Percentiles rank a stretch among this genome's conserved stretches.
These are phyloP conservation scores for Danielozyma ontarioensis DNA, from an alignment of 805 yeast species.

Conservation along the genomic window DNA sequence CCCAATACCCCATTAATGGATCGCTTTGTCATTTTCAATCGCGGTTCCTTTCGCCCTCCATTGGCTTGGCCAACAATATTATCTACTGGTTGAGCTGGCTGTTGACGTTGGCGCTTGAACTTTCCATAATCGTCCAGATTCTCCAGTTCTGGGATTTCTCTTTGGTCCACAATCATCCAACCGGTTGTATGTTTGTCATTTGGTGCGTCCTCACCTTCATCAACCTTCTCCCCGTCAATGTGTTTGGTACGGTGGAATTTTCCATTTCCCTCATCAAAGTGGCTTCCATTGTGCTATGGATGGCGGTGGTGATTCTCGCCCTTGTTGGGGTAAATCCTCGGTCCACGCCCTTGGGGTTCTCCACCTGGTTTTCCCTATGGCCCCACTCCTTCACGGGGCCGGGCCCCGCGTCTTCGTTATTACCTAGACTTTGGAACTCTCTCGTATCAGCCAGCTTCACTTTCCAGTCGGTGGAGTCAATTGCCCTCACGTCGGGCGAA, in stretches of 20 bases:
- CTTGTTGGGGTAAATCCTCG: not conserved
- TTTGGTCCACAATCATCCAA: not conserved
- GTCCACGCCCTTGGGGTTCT: not conserved
- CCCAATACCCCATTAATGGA: constrained; percentile 10
- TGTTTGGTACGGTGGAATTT: constrained; percentile 16
- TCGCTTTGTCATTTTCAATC: constrained; percentile 16
- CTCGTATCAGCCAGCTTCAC: constrained; percentile 11
- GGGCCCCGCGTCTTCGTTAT: not conserved
- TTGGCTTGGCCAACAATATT: constrained; percentile 14
- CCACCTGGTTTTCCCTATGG: not conserved
- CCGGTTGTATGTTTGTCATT: constrained; percentile 1
- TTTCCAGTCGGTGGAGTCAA: constrained; percentile 14
- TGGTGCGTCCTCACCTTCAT: constrained; percentile 13
- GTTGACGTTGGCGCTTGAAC: constrained; percentile 18
- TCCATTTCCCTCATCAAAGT: constrained; percentile 15
- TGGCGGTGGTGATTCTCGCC: constrained; percentile 2
- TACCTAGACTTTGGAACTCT: constrained; percentile 6
- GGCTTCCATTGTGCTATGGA: constrained; percentile 14
- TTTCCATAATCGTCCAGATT: constrained; percentile 11
- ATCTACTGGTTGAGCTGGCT: constrained; percentile 23
- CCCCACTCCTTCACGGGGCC: not conserved
- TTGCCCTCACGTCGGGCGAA: constrained; percentile 14
- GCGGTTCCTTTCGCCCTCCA: constrained; percentile 10
- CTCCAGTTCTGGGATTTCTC: constrained; percentile 10
- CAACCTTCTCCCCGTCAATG: constrained; percentile 17